These are phyloP conservation scores for Talaromyces sp. DNA, from an alignment of 2,329 filamentous ascomycete genomes.

Conservation along the genomic window DNA sequence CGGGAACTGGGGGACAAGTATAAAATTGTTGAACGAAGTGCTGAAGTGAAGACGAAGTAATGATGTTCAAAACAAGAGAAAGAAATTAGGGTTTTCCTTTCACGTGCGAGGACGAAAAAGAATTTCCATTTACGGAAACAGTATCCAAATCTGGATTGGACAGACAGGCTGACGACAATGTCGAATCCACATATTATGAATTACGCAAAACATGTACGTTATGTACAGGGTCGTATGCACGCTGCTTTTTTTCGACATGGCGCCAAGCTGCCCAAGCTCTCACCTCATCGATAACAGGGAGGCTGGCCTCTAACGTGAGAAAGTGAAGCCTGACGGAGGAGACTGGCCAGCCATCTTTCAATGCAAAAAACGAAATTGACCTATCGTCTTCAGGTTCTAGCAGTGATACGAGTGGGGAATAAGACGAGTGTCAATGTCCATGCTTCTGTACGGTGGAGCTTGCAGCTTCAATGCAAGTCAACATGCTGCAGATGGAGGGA, in stretches of 20 bases:
- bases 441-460: background rate
- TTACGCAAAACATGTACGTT: background rate
- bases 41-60: background rate
- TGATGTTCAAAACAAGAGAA: background rate
- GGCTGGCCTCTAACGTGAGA: background rate
- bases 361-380: background rate
- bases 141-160: background rate
- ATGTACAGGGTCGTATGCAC: too few relatives aligned
- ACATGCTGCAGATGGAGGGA: background rate
- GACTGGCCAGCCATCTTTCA: conserved; percentile 1
- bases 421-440: conserved; percentile 1
- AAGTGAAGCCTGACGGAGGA: background rate
- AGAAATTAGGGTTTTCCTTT: background rate
- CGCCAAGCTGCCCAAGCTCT: background rate
- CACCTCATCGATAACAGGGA: background rate
- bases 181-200: background rate
- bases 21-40: background rate
- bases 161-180: background rate
- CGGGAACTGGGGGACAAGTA: background rate
- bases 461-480: background rate
- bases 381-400: background rate
- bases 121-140: background rate
- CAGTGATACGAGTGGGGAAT: background rate
- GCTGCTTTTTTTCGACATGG: background rate
- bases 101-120: background rate